Conservation (phyloP, 306 rosid species). For the Malus sylvestris region DNA sequence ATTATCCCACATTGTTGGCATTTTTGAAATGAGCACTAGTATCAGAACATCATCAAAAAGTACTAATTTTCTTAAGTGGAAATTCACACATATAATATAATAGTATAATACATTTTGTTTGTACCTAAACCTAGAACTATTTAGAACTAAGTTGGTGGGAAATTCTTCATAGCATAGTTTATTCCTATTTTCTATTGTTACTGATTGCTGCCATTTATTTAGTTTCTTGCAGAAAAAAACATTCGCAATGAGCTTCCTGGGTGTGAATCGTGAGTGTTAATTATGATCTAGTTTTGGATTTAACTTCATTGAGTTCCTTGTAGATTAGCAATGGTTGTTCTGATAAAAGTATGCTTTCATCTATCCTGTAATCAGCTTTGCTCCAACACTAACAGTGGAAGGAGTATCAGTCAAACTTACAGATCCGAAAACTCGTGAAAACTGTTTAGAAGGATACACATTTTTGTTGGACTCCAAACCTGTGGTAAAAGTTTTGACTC, state of each 20-base stretch:
- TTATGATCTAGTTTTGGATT: slow-evolving; percentile 12
- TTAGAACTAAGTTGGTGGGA: not conserved
- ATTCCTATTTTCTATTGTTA: slow-evolving; percentile 21
- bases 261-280: slow-evolving; percentile 56
- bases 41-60: not conserved
- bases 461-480: slow-evolving; percentile 57
- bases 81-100: no score
- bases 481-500: slow-evolving; percentile 38
- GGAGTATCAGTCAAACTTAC: slow-evolving; percentile 64
- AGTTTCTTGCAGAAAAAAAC: slow-evolving; percentile 62
- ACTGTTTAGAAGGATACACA: slow-evolving; percentile 66
- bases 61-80: not conserved
- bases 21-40: not conserved
- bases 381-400: slow-evolving; percentile 54
- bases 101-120: no score
- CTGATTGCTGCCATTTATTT: slow-evolving; percentile 24
- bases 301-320: slow-evolving; percentile 7
- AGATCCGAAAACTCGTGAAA: slow-evolving; percentile 61
- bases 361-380: slow-evolving; percentile 39
- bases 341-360: slow-evolving; percentile 11
- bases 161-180: not conserved
- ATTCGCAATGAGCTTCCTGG: slow-evolving; percentile 57
- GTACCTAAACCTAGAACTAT: not conserved
- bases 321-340: slow-evolving; percentile 11
- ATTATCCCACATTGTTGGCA: not conserved